These are phyloP conservation scores for Dissophora ornata DNA, from an alignment of 192 early-diverging fungal genomes.

Conservation along the genomic window DNA sequence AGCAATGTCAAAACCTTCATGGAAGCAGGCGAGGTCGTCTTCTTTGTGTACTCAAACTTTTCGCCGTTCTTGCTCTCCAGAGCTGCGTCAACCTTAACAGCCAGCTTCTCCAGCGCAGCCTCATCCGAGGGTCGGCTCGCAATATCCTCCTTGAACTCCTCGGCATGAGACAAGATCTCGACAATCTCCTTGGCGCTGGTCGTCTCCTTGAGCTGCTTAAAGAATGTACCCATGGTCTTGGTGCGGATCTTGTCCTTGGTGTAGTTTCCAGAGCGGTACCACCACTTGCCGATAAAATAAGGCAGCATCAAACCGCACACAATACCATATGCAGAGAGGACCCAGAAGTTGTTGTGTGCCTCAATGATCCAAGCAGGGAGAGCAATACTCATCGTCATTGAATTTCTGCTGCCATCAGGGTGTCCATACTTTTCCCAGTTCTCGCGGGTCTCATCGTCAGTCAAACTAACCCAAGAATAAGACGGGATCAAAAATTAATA, in stretches of 20 bases:
- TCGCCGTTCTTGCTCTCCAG: constrained; percentile 69
- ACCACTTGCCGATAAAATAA: constrained; percentile 92
- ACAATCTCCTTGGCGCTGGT: constrained; percentile 74
- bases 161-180: constrained; percentile 78
- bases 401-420: constrained; percentile 84
- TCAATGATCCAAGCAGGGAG: constrained; percentile 93
- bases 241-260: constrained; percentile 93
- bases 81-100: constrained; percentile 59
- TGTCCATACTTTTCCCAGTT: constrained; percentile 97
- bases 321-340: constrained; percentile 86
- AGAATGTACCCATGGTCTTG: constrained; percentile 90
- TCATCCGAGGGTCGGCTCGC: constrained; percentile 58
- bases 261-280: constrained; percentile 88
- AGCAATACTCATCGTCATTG: constrained; percentile 88
- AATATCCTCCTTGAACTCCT: constrained; percentile 76
- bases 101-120: constrained; percentile 54
- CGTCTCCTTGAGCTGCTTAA: constrained; percentile 88
- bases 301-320: constrained; percentile 92
- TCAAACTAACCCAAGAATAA: too few relatives aligned
- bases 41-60: constrained; percentile 72
- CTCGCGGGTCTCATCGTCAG: constrained; percentile 88
- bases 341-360: constrained; percentile 82
- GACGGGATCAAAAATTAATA: too few relatives aligned
- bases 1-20: constrained; percentile 84
- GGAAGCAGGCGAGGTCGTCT: constrained; percentile 59